phyloP scores from a whole-genome alignment of 495 filamentous ascomycete genomes.

The Echria macrotheca region DNA sequence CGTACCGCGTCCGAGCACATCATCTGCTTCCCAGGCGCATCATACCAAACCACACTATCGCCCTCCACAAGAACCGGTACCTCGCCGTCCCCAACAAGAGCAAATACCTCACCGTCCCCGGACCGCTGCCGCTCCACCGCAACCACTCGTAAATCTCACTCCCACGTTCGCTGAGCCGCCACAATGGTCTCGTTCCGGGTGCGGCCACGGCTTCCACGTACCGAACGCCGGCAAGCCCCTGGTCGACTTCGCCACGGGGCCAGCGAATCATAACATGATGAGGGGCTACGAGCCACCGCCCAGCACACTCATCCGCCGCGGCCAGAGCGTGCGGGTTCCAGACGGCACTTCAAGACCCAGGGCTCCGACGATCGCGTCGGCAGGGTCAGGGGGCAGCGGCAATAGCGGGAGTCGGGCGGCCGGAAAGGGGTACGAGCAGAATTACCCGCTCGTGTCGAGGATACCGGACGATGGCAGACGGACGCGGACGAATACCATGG shows the following conservation, averaged over 20 bases:
- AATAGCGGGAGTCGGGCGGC: too few species aligned
- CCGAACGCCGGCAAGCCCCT: slow-evolving; percentile 56
- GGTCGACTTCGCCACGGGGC: slow-evolving; percentile 49
- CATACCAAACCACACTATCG: too few species aligned
- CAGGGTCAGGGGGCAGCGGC: too few species aligned
- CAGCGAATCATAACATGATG: not conserved
- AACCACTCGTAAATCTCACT: slow-evolving; percentile 66
- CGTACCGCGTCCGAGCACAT: slow-evolving; percentile 14
- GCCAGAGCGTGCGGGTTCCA: not conserved
- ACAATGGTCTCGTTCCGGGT: slow-evolving; percentile 54
- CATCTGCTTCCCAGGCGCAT: too few species aligned
- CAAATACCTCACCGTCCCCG: slow-evolving; percentile 37
- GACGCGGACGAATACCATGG: too few species aligned
- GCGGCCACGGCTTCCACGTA: slow-evolving; percentile 62
- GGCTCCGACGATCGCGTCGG: too few species aligned
- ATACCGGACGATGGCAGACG: too few species aligned
- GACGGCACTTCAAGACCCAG: too few species aligned
- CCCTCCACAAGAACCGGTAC: slow-evolving; percentile 1
- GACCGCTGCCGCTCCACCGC: not conserved
- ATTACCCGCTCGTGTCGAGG: too few species aligned
- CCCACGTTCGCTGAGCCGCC: slow-evolving; percentile 69
- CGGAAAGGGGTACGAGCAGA: too few species aligned
- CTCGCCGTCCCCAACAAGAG: slow-evolving; percentile 20
- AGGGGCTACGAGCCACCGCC: slow-evolving; percentile 7
- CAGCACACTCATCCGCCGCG: not conserved